These are phyloP conservation scores for Echinochloa phyllopogon DNA, from an alignment of 176 grass and related monocot species.

Conservation along the genomic window DNA sequence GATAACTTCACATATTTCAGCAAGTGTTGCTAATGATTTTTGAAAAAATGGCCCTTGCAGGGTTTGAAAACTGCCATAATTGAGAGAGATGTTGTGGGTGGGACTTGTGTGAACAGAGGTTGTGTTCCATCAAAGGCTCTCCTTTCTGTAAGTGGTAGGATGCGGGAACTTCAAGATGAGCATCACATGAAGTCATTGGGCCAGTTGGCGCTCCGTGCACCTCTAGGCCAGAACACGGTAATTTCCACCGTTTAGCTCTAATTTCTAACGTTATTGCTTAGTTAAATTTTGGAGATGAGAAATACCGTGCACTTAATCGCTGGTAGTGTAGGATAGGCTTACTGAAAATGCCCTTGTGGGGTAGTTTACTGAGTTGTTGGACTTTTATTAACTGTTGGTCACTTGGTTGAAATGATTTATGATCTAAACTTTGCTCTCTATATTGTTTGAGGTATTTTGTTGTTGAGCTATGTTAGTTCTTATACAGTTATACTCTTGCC, in stretches of 20 bases:
- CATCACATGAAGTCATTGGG: too few species aligned
- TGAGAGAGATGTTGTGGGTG: constrained; percentile 90
- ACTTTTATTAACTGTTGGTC: neutral
- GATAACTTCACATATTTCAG: constrained; percentile 19
- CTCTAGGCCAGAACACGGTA: constrained; percentile 78
- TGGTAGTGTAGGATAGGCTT: neutral
- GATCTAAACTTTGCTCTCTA: neutral
- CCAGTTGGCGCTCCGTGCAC: constrained; percentile 68
- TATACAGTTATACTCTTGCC: neutral
- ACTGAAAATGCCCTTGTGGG: neutral
- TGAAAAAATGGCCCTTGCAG: constrained; percentile 43
- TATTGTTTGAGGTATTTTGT: neutral
- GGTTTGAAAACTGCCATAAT: constrained; percentile 95
- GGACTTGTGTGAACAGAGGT: constrained; percentile 92
- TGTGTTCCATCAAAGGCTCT: constrained; percentile 96
- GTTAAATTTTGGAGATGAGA: neutral
- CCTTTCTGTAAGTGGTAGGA: constrained; percentile 94
- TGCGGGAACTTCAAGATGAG: constrained; percentile 90
- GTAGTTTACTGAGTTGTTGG: neutral
- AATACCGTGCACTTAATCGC: neutral
- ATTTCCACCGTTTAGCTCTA: neutral
- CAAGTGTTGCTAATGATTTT: neutral
- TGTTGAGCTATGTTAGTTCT: neutral
- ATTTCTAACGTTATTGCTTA: neutral
- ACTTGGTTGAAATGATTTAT: neutral